phyloP scores from a whole-genome alignment of 352 stramenopile species.

The Aphanomyces invadans region DNA sequence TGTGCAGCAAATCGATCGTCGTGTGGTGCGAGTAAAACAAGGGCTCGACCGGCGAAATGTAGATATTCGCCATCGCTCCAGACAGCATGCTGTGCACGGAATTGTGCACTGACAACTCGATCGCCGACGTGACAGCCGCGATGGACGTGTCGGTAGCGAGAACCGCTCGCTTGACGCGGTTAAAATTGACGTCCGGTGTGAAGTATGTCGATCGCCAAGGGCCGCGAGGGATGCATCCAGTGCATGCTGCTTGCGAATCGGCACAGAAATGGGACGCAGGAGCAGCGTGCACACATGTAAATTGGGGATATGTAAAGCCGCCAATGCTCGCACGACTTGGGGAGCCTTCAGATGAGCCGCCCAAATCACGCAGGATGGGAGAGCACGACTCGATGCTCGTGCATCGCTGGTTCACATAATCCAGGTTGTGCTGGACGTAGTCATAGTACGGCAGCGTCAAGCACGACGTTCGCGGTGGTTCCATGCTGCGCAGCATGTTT shows the following conservation, averaged over 20 bases:
- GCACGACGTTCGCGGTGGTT: not conserved
- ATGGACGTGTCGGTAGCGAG: slow-evolving; percentile 5
- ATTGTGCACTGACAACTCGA: slow-evolving; percentile 21
- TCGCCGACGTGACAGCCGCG: slow-evolving; percentile 4
- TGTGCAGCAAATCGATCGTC: slow-evolving; percentile 19
- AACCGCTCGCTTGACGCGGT: slow-evolving; percentile 14
- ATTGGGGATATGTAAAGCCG: not conserved
- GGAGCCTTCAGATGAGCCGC: slow-evolving; percentile 16
- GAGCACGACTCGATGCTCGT: slow-evolving; percentile 31
- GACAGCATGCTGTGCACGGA: slow-evolving; percentile 21
- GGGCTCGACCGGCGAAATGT: slow-evolving; percentile 15
- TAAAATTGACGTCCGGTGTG: slow-evolving; percentile 24
- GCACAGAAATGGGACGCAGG: slow-evolving; percentile 8
- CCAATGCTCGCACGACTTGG: not conserved
- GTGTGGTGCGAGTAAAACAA: slow-evolving; percentile 23
- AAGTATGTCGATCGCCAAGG: slow-evolving; percentile 15
- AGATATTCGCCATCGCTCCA: slow-evolving; percentile 19
- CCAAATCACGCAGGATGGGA: slow-evolving; percentile 27
- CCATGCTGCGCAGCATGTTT: slow-evolving; percentile 22
- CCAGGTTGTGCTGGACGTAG: slow-evolving; percentile 24
- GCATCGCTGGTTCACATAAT: slow-evolving; percentile 24
- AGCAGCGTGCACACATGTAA: not conserved
- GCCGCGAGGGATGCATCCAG: slow-evolving; percentile 15
- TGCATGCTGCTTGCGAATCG: not conserved
- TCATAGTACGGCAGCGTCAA: slow-evolving; percentile 20